Conservation (phyloP, 129 eudicot species). For the Ambrosia artemisiifolia region DNA sequence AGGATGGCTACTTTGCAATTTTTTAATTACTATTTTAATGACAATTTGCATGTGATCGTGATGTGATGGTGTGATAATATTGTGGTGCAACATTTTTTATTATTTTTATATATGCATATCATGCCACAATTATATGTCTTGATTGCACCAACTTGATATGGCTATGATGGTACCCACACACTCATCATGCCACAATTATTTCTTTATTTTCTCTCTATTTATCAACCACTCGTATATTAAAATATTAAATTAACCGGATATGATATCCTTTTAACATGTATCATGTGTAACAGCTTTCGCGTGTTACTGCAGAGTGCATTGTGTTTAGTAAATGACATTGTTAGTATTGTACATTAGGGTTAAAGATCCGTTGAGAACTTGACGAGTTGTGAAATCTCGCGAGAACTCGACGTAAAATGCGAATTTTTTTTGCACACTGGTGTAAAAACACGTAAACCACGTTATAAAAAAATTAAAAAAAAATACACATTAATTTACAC, state of each 20-base stretch:
- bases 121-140: conserved; percentile 32
- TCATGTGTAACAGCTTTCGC: no score
- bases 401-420: no score
- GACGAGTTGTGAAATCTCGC: no score
- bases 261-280: neutral
- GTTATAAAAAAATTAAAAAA: no score
- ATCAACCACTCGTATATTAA: neutral
- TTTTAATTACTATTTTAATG: conserved; percentile 22
- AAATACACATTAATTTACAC: no score
- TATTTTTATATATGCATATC: conserved; percentile 7
- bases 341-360: no score
- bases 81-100: conserved; percentile 23
- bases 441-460: no score
- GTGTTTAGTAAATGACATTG: no score
- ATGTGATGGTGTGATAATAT: conserved; percentile 18
- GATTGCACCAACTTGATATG: conserved; percentile 31
- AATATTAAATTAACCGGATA: neutral
- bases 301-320: no score
- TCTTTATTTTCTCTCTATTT: neutral
- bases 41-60: conserved; percentile 41
- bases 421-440: no score
- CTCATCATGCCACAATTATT: neutral
- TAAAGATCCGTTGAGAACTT: no score
- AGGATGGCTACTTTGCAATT: conserved; percentile 37
- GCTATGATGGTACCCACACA: conserved; percentile 22